These are phyloP conservation scores for Xylaria intraflava DNA, from an alignment of 495 filamentous ascomycete species.

Conservation along the genomic window DNA sequence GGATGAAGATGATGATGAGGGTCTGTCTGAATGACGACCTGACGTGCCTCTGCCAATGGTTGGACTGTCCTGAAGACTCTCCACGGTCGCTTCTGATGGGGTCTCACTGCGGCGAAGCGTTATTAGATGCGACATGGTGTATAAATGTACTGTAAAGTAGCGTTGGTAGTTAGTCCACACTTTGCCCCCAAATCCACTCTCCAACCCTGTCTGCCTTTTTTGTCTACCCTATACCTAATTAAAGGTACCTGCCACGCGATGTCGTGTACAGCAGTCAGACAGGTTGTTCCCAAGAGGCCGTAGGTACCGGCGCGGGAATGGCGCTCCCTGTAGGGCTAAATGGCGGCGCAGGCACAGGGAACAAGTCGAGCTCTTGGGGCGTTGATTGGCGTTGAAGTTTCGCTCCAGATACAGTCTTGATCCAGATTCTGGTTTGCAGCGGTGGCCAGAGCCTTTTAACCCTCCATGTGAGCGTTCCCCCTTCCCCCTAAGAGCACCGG, in stretches of 20 bases:
- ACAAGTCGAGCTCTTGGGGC: no score
- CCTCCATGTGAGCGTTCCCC: no score
- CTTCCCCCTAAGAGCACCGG: no score
- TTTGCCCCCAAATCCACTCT: no score
- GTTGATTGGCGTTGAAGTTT: conserved; percentile 3
- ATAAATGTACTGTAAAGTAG: neutral
- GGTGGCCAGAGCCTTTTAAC: conserved; percentile 4
- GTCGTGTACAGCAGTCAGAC: no score
- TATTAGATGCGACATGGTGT: conserved; percentile 43
- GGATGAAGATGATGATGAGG: conserved; percentile 9
- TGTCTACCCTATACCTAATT: no score
- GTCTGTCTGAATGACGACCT: conserved; percentile 22
- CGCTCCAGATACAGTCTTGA: no score
- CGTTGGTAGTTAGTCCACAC: neutral
- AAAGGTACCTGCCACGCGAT: neutral
- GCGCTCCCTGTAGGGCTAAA: no score
- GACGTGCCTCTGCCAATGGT: conserved; percentile 27
- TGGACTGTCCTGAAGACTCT: conserved; percentile 14
- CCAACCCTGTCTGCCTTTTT: no score
- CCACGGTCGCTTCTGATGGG: conserved; percentile 22
- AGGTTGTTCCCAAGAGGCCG: no score
- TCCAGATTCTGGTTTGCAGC: conserved; percentile 5
- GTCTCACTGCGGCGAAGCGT: conserved; percentile 33
- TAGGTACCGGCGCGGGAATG: no score
- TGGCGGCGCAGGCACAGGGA: neutral